Conservation (phyloP, 768 basidiomycete species). For the Hericium rajendrae region DNA sequence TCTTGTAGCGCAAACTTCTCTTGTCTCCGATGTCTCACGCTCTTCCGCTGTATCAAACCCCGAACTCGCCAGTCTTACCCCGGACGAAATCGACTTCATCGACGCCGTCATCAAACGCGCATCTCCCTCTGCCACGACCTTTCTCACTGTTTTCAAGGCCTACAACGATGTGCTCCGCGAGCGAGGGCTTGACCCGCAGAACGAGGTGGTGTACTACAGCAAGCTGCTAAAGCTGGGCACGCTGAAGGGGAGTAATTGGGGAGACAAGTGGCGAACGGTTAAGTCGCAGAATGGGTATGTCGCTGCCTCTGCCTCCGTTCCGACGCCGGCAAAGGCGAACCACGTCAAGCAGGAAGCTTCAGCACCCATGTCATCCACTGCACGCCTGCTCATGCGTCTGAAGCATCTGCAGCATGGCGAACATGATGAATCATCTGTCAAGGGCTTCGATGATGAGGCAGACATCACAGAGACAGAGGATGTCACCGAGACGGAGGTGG, state of each 20-base stretch:
- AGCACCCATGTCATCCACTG: conserved; percentile 5
- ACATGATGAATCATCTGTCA: conserved; percentile 2
- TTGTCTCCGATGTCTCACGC: conserved; percentile 16
- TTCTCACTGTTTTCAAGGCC: conserved; percentile 74
- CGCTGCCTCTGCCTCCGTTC: conserved; percentile 4
- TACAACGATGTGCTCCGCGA: conserved; percentile 74
- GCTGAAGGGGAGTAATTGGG: conserved; percentile 72
- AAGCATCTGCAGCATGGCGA: conserved; percentile 4
- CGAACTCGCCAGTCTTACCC: conserved; percentile 23
- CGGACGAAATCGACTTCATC: conserved; percentile 56
- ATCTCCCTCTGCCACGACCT: conserved; percentile 59
- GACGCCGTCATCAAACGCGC: conserved; percentile 68
- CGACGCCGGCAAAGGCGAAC: conserved; percentile 2
- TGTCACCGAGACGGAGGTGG: conserved; percentile 1
- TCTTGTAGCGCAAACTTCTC: conserved; percentile 14
- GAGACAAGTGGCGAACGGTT: conserved; percentile 68
- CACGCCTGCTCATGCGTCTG: conserved; percentile 11
- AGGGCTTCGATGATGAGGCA: conserved; percentile 5
- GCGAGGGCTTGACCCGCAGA: conserved; percentile 63
- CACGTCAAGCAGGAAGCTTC: not conserved
- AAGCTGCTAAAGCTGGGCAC: conserved; percentile 79
- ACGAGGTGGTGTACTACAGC: conserved; percentile 73
- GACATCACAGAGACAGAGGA: not conserved
- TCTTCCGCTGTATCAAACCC: conserved; percentile 9
- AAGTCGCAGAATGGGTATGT: conserved; percentile 45